A percentile compares a stretch with the other conserved stretches of the same genome.
phyloP scores from a whole-genome alignment of 1,284 basidiomycete genomes.

The Cryptococcus floricola region DNA sequence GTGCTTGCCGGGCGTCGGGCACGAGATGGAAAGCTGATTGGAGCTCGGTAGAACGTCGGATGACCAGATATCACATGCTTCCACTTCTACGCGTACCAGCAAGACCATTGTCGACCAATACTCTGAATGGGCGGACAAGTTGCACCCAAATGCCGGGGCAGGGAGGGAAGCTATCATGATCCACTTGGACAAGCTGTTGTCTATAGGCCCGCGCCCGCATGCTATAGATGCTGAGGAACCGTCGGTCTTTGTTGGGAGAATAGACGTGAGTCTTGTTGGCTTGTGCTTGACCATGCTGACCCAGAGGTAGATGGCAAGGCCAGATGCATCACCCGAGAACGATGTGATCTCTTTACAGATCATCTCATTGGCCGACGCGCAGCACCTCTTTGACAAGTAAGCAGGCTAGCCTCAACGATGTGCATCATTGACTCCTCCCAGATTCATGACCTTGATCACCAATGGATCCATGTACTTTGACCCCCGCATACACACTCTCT shows the following conservation, averaged over 20 bases:
- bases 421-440: not conserved
- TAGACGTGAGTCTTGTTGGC: constrained; percentile 13
- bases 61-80: not conserved
- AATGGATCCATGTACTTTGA: constrained; percentile 23
- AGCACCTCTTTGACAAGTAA: constrained; percentile 16
- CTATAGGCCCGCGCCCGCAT: not conserved
- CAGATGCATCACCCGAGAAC: constrained; percentile 17
- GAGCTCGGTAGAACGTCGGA: not conserved
- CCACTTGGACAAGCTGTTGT: constrained; percentile 5
- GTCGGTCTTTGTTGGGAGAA: constrained; percentile 14
- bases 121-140: constrained; percentile 9
- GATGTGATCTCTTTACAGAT: constrained; percentile 20
- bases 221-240: constrained; percentile 4
- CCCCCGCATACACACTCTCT: constrained; percentile 18
- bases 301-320: constrained; percentile 13
- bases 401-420: not conserved
- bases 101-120: constrained; percentile 5
- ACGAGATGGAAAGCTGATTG: not conserved
- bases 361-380: constrained; percentile 11
- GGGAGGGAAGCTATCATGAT: constrained; percentile 2
- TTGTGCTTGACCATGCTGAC: not conserved
- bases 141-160: not conserved
- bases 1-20: not conserved
- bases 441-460: constrained; percentile 15
- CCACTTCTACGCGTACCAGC: not conserved